These are phyloP conservation scores for Lepidium sativum DNA, from an alignment of 345 rosid species.

Conservation along the genomic window DNA sequence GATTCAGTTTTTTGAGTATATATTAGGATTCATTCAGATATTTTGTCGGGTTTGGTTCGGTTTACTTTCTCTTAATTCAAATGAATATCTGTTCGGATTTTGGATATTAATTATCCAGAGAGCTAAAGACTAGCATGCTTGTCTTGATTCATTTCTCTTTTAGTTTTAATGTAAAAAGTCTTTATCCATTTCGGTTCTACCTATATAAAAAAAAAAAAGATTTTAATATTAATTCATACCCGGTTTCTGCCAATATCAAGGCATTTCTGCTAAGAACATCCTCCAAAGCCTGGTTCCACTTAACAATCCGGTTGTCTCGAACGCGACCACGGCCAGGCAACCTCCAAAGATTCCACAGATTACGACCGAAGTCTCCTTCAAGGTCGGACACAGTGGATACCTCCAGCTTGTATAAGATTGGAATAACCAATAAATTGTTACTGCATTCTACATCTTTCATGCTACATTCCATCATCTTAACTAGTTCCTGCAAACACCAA, in stretches of 20 bases:
- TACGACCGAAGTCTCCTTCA: not conserved
- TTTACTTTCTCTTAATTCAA: too few species aligned
- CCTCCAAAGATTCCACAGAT: not conserved
- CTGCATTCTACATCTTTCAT: not conserved
- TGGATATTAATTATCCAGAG: too few species aligned
- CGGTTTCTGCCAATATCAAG: not conserved
- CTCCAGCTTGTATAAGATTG: constrained; percentile 1
- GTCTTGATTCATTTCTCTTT: not conserved
- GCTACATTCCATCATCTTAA: constrained; percentile 3
- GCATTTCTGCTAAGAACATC: not conserved
- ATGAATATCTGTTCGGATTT: too few species aligned
- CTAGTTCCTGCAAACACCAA: constrained; percentile 1
- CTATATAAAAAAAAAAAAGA: too few species aligned
- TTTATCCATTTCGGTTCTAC: not conserved
- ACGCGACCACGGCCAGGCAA: not conserved
- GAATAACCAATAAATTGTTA: not conserved
- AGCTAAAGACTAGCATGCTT: too few species aligned
- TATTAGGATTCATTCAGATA: too few species aligned
- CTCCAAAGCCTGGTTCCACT: not conserved
- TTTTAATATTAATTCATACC: too few species aligned
- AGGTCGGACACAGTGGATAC: not conserved
- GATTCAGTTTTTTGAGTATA: too few species aligned
- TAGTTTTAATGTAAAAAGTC: too few species aligned
- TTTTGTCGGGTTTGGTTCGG: too few species aligned
- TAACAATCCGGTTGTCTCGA: constrained; percentile 1